These are phyloP conservation scores for Ceratocystis albifundus DNA, from an alignment of 2,329 filamentous ascomycete species.

Conservation along the genomic window DNA sequence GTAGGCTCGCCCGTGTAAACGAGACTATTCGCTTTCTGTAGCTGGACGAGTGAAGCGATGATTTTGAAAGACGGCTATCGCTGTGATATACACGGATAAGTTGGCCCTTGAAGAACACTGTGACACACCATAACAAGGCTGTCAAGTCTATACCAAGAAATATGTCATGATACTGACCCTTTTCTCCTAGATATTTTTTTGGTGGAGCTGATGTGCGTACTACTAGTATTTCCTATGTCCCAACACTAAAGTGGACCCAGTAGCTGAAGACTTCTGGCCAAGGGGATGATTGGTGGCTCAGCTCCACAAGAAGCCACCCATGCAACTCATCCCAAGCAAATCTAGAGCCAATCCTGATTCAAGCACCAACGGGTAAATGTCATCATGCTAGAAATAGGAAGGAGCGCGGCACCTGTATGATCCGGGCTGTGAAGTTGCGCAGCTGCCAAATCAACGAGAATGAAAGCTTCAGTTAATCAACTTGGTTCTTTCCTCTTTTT, in stretches of 20 bases:
- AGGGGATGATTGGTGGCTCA: conserved; percentile 2
- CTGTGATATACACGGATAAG: too few relatives aligned
- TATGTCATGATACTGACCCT: not conserved
- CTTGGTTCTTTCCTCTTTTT: not conserved
- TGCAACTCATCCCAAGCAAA: not conserved
- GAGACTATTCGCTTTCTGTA: not conserved
- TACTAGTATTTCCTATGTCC: not conserved
- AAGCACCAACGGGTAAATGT: not conserved
- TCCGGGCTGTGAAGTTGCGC: conserved; percentile 5
- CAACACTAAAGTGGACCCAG: not conserved
- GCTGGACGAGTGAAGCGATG: not conserved
- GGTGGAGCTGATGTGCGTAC: not conserved
- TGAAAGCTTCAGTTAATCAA: not conserved
- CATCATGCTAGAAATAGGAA: conserved; percentile 7
- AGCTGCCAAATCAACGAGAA: conserved; percentile 3
- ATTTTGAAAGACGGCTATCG: not conserved
- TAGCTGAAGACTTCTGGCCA: not conserved
- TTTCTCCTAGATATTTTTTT: not conserved
- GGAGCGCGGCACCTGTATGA: conserved; percentile 1
- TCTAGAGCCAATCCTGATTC: not conserved
- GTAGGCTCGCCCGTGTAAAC: not conserved
- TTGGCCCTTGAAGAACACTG: not conserved
- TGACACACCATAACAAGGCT: not conserved
- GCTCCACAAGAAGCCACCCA: not conserved
- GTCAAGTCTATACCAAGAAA: not conserved